These are phyloP conservation scores for Linnemannia zychae DNA, from an alignment of 192 early-diverging fungal genomes.

Conservation along the genomic window DNA sequence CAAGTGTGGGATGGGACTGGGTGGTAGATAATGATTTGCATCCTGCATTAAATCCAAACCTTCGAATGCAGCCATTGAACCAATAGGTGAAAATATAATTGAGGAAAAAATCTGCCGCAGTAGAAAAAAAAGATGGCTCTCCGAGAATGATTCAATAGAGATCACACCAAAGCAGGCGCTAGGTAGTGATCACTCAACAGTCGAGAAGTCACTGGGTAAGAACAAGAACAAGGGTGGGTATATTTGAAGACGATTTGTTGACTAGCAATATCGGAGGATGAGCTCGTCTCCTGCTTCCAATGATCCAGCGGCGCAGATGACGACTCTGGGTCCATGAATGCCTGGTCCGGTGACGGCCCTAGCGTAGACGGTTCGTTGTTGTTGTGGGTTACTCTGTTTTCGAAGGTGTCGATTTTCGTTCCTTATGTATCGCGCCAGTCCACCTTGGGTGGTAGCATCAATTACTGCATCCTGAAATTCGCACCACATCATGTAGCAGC, in stretches of 20 bases:
- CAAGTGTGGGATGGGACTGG: too few species aligned
- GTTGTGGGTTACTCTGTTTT: not conserved
- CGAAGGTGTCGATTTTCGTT: not conserved
- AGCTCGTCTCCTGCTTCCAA: not conserved
- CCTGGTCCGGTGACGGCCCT: not conserved
- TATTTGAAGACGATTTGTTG: not conserved
- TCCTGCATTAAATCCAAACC: too few species aligned
- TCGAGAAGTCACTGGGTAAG: not conserved
- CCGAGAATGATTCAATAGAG: too few species aligned
- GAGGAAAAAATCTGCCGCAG: too few species aligned
- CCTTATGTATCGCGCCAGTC: constrained; percentile 20
- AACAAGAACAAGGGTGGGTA: not conserved
- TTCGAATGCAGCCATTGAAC: too few species aligned
- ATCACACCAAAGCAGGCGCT: too few species aligned
- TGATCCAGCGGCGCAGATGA: constrained; percentile 16
- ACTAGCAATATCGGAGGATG: constrained; percentile 12
- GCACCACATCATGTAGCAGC: constrained; percentile 42
- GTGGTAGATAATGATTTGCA: too few species aligned
- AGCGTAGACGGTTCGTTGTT: constrained; percentile 7
- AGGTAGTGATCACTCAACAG: not conserved
- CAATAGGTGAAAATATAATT: too few species aligned
- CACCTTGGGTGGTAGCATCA: constrained; percentile 33
- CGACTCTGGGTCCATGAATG: constrained; percentile 6
- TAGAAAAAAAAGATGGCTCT: too few species aligned
- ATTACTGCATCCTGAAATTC: constrained; percentile 22